Conservation (phyloP, 371 early-diverging fungal species). For the Fennellomyces sp. region DNA sequence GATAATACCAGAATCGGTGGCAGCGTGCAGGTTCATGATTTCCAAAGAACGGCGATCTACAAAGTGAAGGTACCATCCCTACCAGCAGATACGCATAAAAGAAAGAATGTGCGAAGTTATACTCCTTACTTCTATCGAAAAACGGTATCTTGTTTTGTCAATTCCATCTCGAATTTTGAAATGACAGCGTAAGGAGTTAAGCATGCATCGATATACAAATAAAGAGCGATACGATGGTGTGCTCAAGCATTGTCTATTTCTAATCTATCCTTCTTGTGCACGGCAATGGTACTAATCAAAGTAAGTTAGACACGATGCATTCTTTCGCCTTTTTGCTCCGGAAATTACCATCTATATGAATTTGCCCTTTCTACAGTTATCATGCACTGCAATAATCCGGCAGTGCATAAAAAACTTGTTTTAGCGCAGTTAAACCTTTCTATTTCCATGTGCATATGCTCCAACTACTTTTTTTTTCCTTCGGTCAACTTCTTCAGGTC, state of each 20-base stretch:
- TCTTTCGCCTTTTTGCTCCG: not conserved
- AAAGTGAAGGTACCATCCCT: not conserved
- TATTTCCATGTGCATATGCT: not conserved
- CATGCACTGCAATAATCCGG: not conserved
- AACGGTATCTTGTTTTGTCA: conserved; percentile 1
- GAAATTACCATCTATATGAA: not conserved
- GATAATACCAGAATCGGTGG: not conserved
- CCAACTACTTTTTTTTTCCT: too few relatives aligned
- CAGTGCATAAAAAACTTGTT: conserved; percentile 6
- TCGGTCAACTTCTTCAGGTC: not conserved
- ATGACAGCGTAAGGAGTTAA: not conserved
- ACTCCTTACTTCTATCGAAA: too few relatives aligned
- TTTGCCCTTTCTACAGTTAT: not conserved
- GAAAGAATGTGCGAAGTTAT: too few relatives aligned
- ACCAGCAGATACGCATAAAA: not conserved
- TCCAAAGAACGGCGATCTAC: not conserved
- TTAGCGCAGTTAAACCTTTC: not conserved
- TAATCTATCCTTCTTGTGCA: not conserved
- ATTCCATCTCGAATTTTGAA: not conserved
- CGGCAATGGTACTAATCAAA: not conserved
- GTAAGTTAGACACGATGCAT: conserved; percentile 4
- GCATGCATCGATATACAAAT: not conserved
- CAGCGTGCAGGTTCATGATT: not conserved
- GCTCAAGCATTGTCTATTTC: conserved; percentile 3
- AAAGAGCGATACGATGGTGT: not conserved